Percentiles rank a stretch among this genome's conserved stretches.
Evolutionary conservation across 2,329 filamentous ascomycete genomes (phyloP).

Genomic region (Monosporascus sp.): DNA sequence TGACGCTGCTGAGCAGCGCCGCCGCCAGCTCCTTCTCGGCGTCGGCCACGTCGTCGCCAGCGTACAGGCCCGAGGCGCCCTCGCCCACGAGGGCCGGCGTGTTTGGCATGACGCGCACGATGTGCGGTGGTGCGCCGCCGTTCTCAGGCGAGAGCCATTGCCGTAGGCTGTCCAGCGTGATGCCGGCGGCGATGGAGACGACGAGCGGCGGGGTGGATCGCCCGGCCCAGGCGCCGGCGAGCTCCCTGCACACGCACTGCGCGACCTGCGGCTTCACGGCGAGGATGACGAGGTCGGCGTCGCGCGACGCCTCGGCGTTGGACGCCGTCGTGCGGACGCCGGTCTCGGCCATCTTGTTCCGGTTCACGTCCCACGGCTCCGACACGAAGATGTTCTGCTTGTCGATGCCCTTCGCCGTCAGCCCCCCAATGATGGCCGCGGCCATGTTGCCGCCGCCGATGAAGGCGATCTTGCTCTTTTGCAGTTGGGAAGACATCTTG

Average conservation of each 20-base stretch:
- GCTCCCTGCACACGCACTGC: slow-evolving; percentile 41
- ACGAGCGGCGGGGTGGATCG: slow-evolving; percentile 35
- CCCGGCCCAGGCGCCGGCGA: slow-evolving; percentile 34
- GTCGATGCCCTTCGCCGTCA: slow-evolving; percentile 37
- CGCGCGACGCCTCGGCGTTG: slow-evolving; percentile 39
- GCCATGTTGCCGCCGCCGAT: slow-evolving; percentile 47
- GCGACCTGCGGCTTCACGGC: slow-evolving; percentile 49
- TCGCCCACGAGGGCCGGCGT: slow-evolving; percentile 47
- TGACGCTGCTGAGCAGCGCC: slow-evolving; percentile 40
- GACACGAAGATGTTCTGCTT: slow-evolving; percentile 42
- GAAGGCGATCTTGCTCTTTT: slow-evolving; percentile 25
- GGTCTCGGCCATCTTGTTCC: slow-evolving; percentile 40
- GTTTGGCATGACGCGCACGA: slow-evolving; percentile 51
- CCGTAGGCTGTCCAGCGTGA: slow-evolving; percentile 39
- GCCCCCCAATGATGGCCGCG: slow-evolving; percentile 46
- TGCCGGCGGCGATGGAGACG: slow-evolving; percentile 45
- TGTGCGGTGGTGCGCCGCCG: slow-evolving; percentile 34
- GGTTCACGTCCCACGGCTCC: slow-evolving; percentile 50
- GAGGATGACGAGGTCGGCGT: slow-evolving; percentile 43
- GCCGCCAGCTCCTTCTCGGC: slow-evolving; percentile 38
- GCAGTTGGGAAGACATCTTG: slow-evolving; percentile 22
- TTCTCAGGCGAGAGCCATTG: slow-evolving; percentile 34
- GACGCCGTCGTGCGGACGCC: slow-evolving; percentile 43
- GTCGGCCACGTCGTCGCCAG: slow-evolving; percentile 35
- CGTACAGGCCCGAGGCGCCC: slow-evolving; percentile 44